A percentile compares a stretch with the other conserved stretches of the same genome.
Evolutionary conservation across 2,329 filamentous ascomycete species (phyloP).

Genomic region (Simplicillium sp.): DNA sequence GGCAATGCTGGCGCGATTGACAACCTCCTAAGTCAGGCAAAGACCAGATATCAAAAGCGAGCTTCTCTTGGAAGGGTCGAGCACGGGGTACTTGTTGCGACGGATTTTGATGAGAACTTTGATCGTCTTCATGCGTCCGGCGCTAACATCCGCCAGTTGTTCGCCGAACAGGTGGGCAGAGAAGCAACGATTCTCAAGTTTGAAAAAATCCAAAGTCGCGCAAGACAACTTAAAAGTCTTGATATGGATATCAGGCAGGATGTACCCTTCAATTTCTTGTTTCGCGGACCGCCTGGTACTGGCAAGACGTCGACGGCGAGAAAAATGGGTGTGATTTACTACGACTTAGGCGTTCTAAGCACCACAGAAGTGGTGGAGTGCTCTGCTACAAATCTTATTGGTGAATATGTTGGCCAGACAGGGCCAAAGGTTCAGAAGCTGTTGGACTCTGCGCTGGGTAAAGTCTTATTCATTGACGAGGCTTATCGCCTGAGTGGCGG

Average conservation of each 20-base stretch:
- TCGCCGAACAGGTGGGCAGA: conserved; percentile 49
- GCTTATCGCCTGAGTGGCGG: conserved; percentile 55
- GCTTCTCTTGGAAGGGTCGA: no score
- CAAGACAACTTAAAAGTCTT: conserved; percentile 12
- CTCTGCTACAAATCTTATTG: conserved; percentile 61
- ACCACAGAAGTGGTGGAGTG: conserved; percentile 59
- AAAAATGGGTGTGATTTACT: no score
- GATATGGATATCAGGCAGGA: conserved; percentile 20
- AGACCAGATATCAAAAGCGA: conserved; percentile 24
- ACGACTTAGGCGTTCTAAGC: no score
- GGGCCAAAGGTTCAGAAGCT: conserved; percentile 52
- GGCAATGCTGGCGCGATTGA: conserved; percentile 69
- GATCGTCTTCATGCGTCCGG: conserved; percentile 27
- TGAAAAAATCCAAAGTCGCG: conserved; percentile 42
- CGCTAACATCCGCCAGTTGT: conserved; percentile 41
- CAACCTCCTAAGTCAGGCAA: conserved; percentile 50
- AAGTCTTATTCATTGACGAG: conserved; percentile 63
- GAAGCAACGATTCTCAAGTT: conserved; percentile 44
- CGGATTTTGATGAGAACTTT: conserved; percentile 63
- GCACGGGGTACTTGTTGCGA: conserved; percentile 70
- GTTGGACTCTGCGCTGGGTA: conserved; percentile 53
- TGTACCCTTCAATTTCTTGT: conserved; percentile 60
- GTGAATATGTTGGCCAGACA: conserved; percentile 59
- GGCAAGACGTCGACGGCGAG: conserved; percentile 73
- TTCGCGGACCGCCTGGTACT: conserved; percentile 56